phyloP scores from a whole-genome alignment of 169 alveolate species.

The Babesia bovis region DNA sequence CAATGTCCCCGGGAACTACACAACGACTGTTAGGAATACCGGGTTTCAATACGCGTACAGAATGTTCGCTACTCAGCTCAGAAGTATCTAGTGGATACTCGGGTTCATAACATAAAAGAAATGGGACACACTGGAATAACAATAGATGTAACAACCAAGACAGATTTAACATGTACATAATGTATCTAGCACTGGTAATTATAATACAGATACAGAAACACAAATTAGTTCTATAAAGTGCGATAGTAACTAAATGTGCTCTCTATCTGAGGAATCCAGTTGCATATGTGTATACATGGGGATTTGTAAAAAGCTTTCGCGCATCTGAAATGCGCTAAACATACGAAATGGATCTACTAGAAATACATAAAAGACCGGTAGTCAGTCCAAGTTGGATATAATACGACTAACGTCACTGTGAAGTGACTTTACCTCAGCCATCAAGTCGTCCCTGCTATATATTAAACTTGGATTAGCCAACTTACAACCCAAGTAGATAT shows the following conservation, averaged over 20 bases:
- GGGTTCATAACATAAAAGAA: conserved; percentile 8
- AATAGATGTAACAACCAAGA: background rate
- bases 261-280: too few species aligned
- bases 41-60: conserved; percentile 45
- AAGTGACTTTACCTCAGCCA: conserved; percentile 8
- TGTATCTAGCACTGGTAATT: background rate
- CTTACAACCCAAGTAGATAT: background rate
- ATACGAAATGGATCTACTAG: too few species aligned
- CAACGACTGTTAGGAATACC: conserved; percentile 40
- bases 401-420: conserved; percentile 21
- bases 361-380: too few species aligned
- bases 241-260: too few species aligned
- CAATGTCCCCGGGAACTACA: conserved; percentile 16
- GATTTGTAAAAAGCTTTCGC: background rate
- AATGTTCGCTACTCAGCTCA: conserved; percentile 13
- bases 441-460: conserved; percentile 8
- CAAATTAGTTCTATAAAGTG: background rate
- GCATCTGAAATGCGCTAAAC: too few species aligned
- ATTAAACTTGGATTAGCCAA: background rate
- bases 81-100: conserved; percentile 32
- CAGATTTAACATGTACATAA: background rate
- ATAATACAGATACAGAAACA: background rate
- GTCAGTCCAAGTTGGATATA: conserved; percentile 6
- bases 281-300: conserved; percentile 39
- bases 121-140: background rate